Conservation (phyloP, 768 basidiomycete genomes). For the Boletus speciosus region DNA sequence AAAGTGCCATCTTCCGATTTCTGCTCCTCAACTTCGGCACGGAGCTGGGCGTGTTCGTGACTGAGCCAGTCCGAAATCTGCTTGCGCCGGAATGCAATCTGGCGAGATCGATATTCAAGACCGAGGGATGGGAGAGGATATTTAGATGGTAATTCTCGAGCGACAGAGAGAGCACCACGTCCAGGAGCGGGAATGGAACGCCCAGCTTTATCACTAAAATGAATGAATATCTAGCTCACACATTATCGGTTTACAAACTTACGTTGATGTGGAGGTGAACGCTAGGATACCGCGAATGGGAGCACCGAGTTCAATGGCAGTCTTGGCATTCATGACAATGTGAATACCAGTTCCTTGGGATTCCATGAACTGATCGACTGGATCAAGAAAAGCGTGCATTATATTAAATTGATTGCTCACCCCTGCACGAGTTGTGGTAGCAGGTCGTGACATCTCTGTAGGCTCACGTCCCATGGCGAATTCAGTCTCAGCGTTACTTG, state of each 20-base stretch:
- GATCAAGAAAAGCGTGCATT: not conserved
- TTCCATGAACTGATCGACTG: slow-evolving; percentile 80
- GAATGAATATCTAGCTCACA: slow-evolving; percentile 2
- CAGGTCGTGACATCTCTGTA: slow-evolving; percentile 97
- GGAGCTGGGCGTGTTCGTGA: slow-evolving; percentile 83
- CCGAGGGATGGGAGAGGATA: slow-evolving; percentile 79
- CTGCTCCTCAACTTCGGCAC: slow-evolving; percentile 67
- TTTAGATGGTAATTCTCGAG: slow-evolving; percentile 78
- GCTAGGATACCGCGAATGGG: slow-evolving; percentile 92
- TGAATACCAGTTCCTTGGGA: slow-evolving; percentile 95
- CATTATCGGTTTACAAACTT: slow-evolving; percentile 31
- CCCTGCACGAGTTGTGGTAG: slow-evolving; percentile 93
- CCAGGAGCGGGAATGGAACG: slow-evolving; percentile 98
- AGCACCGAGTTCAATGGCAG: slow-evolving; percentile 89
- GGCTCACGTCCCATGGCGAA: slow-evolving; percentile 99
- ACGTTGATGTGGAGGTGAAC: slow-evolving; percentile 96
- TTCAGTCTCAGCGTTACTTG: slow-evolving; percentile 94
- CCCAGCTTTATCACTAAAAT: slow-evolving; percentile 89
- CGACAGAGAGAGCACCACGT: slow-evolving; percentile 85
- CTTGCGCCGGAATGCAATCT: slow-evolving; percentile 90
- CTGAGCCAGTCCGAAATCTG: slow-evolving; percentile 94
- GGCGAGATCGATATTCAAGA: slow-evolving; percentile 85
- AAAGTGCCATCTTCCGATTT: slow-evolving; percentile 49
- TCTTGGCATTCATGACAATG: slow-evolving; percentile 95
- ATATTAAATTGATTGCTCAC: slow-evolving; percentile 41